Percentiles rank a stretch among this genome's conserved stretches.
phyloP scores from a whole-genome alignment of 73 alveolate genomes.

The Paramecium caudatum region DNA sequence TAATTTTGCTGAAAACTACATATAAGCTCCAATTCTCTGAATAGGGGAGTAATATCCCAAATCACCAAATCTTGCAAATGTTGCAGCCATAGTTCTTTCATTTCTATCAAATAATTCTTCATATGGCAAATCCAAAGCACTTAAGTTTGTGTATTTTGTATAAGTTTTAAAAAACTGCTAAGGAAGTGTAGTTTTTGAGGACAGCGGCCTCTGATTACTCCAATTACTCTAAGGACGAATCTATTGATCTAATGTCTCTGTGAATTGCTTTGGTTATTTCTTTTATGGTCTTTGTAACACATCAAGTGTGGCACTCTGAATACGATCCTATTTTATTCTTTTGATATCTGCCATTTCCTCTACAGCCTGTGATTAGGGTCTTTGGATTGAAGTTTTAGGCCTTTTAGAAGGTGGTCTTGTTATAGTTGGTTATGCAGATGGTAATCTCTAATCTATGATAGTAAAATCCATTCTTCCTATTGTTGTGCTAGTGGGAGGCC shows the following conservation, averaged over 20 bases:
- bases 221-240: slow-evolving; percentile 62
- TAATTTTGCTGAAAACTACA: slow-evolving; percentile 92
- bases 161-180: slow-evolving; percentile 50
- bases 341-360: background rate
- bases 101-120: slow-evolving; percentile 97
- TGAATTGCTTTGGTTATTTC: slow-evolving; percentile 19
- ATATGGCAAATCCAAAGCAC: slow-evolving; percentile 83
- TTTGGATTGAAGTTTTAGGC: slow-evolving; percentile 25
- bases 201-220: slow-evolving; percentile 58
- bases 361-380: slow-evolving; percentile 3
- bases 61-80: slow-evolving; percentile 97
- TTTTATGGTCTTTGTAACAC: background rate
- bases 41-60: slow-evolving; percentile 92
- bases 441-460: background rate
- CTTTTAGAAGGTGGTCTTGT: slow-evolving; percentile 49
- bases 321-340: slow-evolving; percentile 19
- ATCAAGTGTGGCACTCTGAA: slow-evolving; percentile 58
- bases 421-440: background rate
- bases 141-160: slow-evolving; percentile 58
- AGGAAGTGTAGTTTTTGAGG: slow-evolving; percentile 61
- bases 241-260: slow-evolving; percentile 20
- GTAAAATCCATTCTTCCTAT: slow-evolving; percentile 1
- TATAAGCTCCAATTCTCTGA: slow-evolving; percentile 95
- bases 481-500: slow-evolving; percentile 36
- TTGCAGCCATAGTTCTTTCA: slow-evolving; percentile 96